Evolutionary conservation across 2,329 filamentous ascomycete genomes (phyloP).

Genomic region (Talaromyces sp.): DNA sequence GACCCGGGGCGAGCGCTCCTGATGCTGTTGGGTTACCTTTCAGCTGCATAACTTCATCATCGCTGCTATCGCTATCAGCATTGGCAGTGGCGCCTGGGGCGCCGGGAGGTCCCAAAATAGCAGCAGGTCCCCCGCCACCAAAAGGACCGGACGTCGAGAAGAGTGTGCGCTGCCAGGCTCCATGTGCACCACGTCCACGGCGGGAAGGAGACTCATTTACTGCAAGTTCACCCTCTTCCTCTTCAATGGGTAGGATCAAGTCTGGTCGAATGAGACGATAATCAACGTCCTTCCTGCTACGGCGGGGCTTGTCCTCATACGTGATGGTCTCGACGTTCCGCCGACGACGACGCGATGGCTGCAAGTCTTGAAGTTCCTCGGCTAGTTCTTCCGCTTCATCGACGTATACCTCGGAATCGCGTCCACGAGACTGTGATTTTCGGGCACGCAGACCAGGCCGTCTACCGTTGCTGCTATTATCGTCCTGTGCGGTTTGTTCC

Average conservation of each 20-base stretch:
- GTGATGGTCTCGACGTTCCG: slow-evolving; percentile 30
- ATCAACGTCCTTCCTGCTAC: slow-evolving; percentile 66
- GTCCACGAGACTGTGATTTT: slow-evolving; percentile 44
- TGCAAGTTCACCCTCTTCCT: slow-evolving; percentile 59
- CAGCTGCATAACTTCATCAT: slow-evolving; percentile 73
- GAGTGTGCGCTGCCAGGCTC: slow-evolving; percentile 70
- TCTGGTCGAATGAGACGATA: slow-evolving; percentile 82
- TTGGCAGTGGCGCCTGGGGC: slow-evolving; percentile 65
- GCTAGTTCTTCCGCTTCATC: slow-evolving; percentile 55
- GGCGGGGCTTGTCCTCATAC: slow-evolving; percentile 47
- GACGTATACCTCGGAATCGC: slow-evolving; percentile 45
- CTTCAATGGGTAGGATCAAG: slow-evolving; percentile 65
- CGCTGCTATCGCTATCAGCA: slow-evolving; percentile 92
- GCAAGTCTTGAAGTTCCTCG: slow-evolving; percentile 55
- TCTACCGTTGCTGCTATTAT: slow-evolving; percentile 46
- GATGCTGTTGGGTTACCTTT: slow-evolving; percentile 55
- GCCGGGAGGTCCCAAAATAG: slow-evolving; percentile 71
- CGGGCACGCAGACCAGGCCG: slow-evolving; percentile 52
- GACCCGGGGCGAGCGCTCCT: slow-evolving; percentile 55
- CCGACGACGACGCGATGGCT: slow-evolving; percentile 39
- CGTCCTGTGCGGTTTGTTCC: slow-evolving; percentile 45
- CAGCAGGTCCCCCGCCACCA: slow-evolving; percentile 69
- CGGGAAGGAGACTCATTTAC: slow-evolving; percentile 65
- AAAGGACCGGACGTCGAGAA: slow-evolving; percentile 93
- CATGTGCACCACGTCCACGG: slow-evolving; percentile 58